Percentiles rank a stretch among this genome's conserved stretches.
Evolutionary conservation across 257 asterid species (phyloP).

Genomic region (Solanum pennellii): DNA sequence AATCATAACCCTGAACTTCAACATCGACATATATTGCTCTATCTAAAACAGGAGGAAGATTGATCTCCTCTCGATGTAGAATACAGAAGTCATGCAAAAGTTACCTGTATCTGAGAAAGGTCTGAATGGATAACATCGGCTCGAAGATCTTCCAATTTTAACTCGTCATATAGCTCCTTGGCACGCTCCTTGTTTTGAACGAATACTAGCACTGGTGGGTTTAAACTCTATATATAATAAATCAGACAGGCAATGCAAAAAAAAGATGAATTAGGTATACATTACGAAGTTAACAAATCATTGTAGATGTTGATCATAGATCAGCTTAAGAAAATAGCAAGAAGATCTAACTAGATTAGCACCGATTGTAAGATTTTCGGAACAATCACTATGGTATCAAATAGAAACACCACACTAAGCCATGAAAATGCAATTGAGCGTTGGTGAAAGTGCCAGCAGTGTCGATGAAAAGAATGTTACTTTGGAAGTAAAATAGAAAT

Average conservation of each 20-base stretch:
- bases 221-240: constrained; percentile 45
- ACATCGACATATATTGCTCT: not conserved
- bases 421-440: not conserved
- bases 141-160: constrained; percentile 59
- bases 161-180: constrained; percentile 56
- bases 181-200: constrained; percentile 89
- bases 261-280: not conserved
- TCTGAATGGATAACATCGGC: constrained; percentile 78
- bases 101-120: constrained; percentile 54
- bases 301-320: not conserved
- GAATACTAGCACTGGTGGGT: constrained; percentile 75
- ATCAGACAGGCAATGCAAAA: not conserved
- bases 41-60: not conserved
- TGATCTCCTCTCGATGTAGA: not conserved
- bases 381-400: not conserved
- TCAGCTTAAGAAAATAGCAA: not conserved
- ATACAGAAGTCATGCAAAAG: not conserved
- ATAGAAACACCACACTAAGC: not conserved
- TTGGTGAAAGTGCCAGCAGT: not conserved
- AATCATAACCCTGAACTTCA: not conserved
- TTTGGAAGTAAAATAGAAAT: not conserved
- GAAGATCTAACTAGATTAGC: not conserved
- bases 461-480: not conserved
- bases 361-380: not conserved
- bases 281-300: not conserved